Conservation (phyloP, 306 rosid genomes). For the Canavalia gladiata region DNA sequence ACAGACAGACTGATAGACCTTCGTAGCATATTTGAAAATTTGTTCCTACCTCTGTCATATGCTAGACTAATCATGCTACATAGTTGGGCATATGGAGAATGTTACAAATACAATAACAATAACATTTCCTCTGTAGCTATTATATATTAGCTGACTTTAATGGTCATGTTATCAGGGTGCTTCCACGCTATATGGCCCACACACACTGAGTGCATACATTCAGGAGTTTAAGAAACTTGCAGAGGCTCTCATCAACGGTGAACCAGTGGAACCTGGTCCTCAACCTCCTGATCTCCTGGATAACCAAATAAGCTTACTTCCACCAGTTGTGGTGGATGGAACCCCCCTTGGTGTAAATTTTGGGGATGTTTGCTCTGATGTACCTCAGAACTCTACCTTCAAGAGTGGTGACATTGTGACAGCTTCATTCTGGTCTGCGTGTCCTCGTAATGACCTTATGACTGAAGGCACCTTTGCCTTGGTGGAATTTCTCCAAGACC, state of each 20-base stretch:
- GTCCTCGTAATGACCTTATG: constrained; percentile 93
- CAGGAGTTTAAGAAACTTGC: constrained; percentile 95
- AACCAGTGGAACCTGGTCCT: constrained; percentile 69
- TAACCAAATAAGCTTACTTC: constrained; percentile 79
- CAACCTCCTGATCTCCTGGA: constrained; percentile 84
- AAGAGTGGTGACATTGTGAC: constrained; percentile 69
- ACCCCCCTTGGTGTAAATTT: constrained; percentile 73
- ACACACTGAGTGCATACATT: constrained; percentile 84
- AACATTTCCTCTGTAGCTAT: not conserved
- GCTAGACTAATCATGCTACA: constrained; percentile 21
- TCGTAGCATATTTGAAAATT: not conserved
- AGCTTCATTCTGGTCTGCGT: constrained; percentile 84
- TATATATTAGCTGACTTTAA: not conserved
- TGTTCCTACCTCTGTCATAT: not conserved
- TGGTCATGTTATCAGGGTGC: constrained; percentile 72
- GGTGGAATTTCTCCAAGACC: constrained; percentile 73
- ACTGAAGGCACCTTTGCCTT: constrained; percentile 92
- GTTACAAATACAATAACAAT: not conserved
- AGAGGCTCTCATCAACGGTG: constrained; percentile 54
- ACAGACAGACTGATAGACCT: not conserved
- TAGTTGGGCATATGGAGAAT: constrained; percentile 1
- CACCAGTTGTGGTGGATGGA: constrained; percentile 80
- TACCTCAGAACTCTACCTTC: constrained; percentile 76
- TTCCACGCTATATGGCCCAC: constrained; percentile 90
- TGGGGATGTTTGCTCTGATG: constrained; percentile 74